Evolutionary conservation across 257 asterid genomes (phyloP), one percentile per base, ranked within the genome.

Genomic region (Solanum pinnatisectum): DNA sequence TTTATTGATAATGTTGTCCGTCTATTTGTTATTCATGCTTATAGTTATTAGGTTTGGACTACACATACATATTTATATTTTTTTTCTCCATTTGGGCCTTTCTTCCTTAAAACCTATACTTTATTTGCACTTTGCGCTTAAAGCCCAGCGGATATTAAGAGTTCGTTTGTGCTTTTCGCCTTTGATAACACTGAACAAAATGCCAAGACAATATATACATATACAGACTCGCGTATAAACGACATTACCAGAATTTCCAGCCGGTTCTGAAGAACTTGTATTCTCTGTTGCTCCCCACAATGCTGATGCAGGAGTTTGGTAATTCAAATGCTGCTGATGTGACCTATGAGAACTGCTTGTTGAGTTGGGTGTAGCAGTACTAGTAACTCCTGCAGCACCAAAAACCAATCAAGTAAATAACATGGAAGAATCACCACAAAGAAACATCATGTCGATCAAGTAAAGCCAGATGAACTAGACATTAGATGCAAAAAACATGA

Each of bases 241-340:
- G 59, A 22, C 72, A 73, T 72, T 90, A 93, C 95, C 93, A 70
- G 89, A 91, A 93, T 90, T 91, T 91, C 94, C 96, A 86, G 87
- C 84, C 42, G 91, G 90, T 44, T 89, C 78, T 60, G 92, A 79
- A 56, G 94, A 87, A 90, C 91, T 93, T 79, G 90, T 77, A 30
- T 87, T 81, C 90, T 91, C 98, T 33, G 92, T 68, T 82, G 93
- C 67, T 81, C 93, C 98, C 90, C 94, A 93, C 76, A 93, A 93
- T 87, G 96, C 98, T 83, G 98, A 92, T 87, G 94, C 91, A 49
- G 98, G 95, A 87, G 87, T 94, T 88, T 94, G 99, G 91, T 93
- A 94, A 86, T 94, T 91, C 13, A 89, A 71, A n/a, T 89, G 93
- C 68, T 88, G 94, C 85, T 91, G 91, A 83, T 90, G 90, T 52